These are phyloP conservation scores for Tieghemiomyces parasiticus DNA, from an alignment of 192 early-diverging fungal species.

Conservation along the genomic window DNA sequence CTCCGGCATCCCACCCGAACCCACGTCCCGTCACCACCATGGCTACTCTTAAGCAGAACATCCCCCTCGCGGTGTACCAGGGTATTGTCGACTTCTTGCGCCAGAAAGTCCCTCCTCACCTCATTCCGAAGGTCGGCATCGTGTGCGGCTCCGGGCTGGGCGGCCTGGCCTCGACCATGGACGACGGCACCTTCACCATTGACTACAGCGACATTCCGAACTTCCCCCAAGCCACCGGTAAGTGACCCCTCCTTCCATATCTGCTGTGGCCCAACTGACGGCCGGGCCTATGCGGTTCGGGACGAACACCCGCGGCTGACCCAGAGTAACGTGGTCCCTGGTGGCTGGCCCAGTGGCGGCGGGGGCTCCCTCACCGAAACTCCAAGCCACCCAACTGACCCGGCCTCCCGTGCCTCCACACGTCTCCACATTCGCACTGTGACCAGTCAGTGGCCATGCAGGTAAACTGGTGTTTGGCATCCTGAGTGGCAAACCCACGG, in stretches of 20 bases:
- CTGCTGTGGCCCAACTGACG: not conserved
- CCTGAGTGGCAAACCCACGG: slow-evolving; percentile 48
- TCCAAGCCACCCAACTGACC: not conserved
- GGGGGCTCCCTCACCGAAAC: slow-evolving; percentile 10
- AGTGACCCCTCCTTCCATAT: not conserved
- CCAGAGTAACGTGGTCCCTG: not conserved
- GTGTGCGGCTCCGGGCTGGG: slow-evolving; percentile 76
- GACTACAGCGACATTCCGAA: slow-evolving; percentile 69
- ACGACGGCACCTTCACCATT: slow-evolving; percentile 42
- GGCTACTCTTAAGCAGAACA: not conserved
- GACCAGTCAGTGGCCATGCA: slow-evolving; percentile 24
- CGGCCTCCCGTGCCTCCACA: not conserved
- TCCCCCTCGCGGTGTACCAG: slow-evolving; percentile 23
- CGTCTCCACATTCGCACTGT: not conserved
- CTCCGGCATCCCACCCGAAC: no score
- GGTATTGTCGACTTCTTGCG: slow-evolving; percentile 29
- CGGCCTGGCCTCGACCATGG: slow-evolving; percentile 56
- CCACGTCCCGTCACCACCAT: no score
- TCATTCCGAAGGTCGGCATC: slow-evolving; percentile 50
- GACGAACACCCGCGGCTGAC: not conserved
- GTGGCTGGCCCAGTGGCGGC: not conserved
- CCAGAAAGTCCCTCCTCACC: slow-evolving; percentile 18
- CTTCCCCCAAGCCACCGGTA: slow-evolving; percentile 64
- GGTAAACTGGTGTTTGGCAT: slow-evolving; percentile 64
- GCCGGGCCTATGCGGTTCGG: not conserved